Evolutionary conservation across 1,284 basidiomycete species (phyloP).

Genomic region (Sphaerobolus stellatus): DNA sequence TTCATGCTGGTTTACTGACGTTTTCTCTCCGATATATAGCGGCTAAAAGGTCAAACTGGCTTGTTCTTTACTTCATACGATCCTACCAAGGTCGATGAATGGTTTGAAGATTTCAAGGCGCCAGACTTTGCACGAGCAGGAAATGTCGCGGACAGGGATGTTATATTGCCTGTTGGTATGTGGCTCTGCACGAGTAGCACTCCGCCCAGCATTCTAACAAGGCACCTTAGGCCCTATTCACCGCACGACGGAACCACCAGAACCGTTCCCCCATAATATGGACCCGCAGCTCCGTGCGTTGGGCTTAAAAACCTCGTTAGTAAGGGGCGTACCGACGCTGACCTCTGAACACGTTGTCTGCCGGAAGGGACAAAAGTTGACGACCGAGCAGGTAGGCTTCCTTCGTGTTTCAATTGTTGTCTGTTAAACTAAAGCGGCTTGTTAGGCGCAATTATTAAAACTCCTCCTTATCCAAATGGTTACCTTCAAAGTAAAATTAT

Average conservation of each 20-base stretch:
- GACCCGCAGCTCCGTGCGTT: constrained; percentile 94
- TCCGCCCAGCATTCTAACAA: not conserved
- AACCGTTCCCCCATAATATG: constrained; percentile 94
- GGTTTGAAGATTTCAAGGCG: constrained; percentile 91
- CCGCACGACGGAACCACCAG: constrained; percentile 65
- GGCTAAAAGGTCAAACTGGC: constrained; percentile 92
- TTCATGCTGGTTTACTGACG: constrained; percentile 5
- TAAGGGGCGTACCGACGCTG: constrained; percentile 86
- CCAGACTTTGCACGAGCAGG: constrained; percentile 92
- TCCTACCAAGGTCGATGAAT: constrained; percentile 87
- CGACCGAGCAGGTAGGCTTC: constrained; percentile 51
- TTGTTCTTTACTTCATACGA: constrained; percentile 89
- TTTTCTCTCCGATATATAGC: constrained; percentile 44
- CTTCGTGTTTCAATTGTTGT: constrained; percentile 3
- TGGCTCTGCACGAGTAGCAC: not conserved
- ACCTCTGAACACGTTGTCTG: constrained; percentile 83
- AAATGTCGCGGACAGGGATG: constrained; percentile 72
- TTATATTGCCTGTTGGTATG: constrained; percentile 68
- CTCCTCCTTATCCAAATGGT: constrained; percentile 87
- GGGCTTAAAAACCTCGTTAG: constrained; percentile 84
- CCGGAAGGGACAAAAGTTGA: constrained; percentile 77
- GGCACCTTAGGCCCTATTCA: constrained; percentile 53
- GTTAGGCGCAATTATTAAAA: constrained; percentile 85
- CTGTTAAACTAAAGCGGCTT: constrained; percentile 15
- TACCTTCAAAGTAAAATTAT: constrained; percentile 70